These are phyloP conservation scores for Immersiella caudata DNA, from an alignment of 495 filamentous ascomycete genomes.

Conservation along the genomic window DNA sequence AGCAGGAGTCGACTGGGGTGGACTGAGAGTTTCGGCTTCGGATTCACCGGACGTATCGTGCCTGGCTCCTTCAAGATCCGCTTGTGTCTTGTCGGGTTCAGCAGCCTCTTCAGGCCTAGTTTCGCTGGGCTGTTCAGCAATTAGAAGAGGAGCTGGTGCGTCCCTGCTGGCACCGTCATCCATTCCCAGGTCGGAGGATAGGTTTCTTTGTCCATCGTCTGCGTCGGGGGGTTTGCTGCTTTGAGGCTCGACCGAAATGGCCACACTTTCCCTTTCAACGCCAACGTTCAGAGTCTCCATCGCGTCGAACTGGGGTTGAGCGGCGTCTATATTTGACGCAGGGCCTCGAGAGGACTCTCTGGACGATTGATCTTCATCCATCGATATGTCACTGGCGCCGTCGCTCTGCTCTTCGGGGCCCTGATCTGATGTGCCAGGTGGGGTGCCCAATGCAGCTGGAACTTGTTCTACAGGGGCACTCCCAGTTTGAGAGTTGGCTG, in stretches of 20 bases:
- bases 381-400: conserved; percentile 19
- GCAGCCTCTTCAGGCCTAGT: neutral
- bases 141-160: neutral
- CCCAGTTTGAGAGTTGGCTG: neutral
- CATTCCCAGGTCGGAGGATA: neutral
- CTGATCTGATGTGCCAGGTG: neutral
- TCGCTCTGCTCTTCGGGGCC: neutral
- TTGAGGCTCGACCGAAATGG: neutral
- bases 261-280: neutral
- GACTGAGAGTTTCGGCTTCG: neutral
- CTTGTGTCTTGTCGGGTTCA: neutral
- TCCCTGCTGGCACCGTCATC: neutral
- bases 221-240: neutral
- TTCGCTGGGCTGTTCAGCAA: neutral
- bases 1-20: neutral
- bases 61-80: neutral
- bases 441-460: neutral
- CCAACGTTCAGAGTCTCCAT: neutral
- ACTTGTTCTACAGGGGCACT: neutral
- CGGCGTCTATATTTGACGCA: neutral
- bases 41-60: neutral
- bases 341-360: neutral
- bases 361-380: conserved; percentile 22
- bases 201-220: neutral
- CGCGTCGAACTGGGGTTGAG: neutral